These are phyloP conservation scores for Erodium texanum DNA, from an alignment of 441 rosid genomes.

Conservation along the genomic window DNA sequence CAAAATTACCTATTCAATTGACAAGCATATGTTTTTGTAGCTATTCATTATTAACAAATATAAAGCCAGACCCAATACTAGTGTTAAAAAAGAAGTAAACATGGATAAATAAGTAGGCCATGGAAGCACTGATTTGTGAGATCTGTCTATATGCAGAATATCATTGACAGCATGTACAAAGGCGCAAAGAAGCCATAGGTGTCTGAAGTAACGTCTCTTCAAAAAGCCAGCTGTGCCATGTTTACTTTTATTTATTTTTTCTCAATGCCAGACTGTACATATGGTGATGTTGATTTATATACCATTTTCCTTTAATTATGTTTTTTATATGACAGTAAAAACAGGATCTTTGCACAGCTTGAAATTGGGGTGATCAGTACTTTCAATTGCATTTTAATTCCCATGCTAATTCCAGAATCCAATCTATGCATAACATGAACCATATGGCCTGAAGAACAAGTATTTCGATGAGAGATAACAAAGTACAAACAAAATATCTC, in stretches of 20 bases:
- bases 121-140: not conserved
- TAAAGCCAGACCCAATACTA: not conserved
- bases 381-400: too few species aligned
- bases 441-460: too few species aligned
- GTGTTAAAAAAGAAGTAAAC: too few species aligned
- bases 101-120: too few species aligned
- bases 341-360: too few species aligned
- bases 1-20: not conserved
- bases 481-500: too few species aligned
- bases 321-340: not conserved
- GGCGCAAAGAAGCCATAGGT: constrained; percentile 34
- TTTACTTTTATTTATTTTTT: not conserved
- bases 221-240: not conserved
- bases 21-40: not conserved
- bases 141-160: constrained; percentile 30
- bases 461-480: too few species aligned
- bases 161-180: constrained; percentile 70
- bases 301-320: not conserved
- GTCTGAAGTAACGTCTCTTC: constrained; percentile 14
- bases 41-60: not conserved
- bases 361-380: too few species aligned
- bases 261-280: constrained; percentile 20
- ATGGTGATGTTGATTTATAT: constrained; percentile 5
- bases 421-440: too few species aligned
- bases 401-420: too few species aligned